Percentiles rank a stretch among this genome's conserved stretches.
Evolutionary conservation across 306 rosid genomes (phyloP).

Genomic region (Pueraria montana): DNA sequence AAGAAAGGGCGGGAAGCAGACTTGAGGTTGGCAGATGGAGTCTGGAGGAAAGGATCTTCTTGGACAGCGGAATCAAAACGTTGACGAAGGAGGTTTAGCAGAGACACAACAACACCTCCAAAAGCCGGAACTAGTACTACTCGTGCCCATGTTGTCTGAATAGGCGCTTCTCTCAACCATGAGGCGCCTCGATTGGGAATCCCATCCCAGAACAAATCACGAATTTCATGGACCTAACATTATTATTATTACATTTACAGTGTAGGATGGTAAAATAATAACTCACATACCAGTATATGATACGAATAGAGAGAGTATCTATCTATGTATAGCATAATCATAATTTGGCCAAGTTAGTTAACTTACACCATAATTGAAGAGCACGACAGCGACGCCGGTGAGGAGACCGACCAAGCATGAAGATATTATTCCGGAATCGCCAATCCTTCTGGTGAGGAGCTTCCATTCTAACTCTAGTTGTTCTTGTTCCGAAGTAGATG

Average conservation of each 20-base stretch:
- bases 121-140: slow-evolving; percentile 81
- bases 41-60: slow-evolving; percentile 44
- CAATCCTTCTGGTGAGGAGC: slow-evolving; percentile 45
- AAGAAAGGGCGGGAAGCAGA: slow-evolving; percentile 72
- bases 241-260: no score
- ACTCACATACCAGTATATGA: neutral
- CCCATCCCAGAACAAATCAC: slow-evolving; percentile 86
- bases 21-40: slow-evolving; percentile 52
- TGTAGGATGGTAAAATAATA: no score
- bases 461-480: slow-evolving; percentile 44
- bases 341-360: no score
- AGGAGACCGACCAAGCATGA: slow-evolving; percentile 92
- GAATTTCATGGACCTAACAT: slow-evolving; percentile 91
- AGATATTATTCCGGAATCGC: slow-evolving; percentile 66
- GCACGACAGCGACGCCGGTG: slow-evolving; percentile 81
- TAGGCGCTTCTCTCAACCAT: slow-evolving; percentile 81
- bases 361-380: slow-evolving; percentile 79
- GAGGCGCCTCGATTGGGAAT: slow-evolving; percentile 83
- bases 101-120: slow-evolving; percentile 75
- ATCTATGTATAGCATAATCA: neutral
- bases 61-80: slow-evolving; percentile 51
- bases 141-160: slow-evolving; percentile 68
- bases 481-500: no score
- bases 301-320: neutral
- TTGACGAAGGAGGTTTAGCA: slow-evolving; percentile 58